Conservation (phyloP, 2,329 filamentous ascomycete genomes). For the Cercospora sp. region DNA sequence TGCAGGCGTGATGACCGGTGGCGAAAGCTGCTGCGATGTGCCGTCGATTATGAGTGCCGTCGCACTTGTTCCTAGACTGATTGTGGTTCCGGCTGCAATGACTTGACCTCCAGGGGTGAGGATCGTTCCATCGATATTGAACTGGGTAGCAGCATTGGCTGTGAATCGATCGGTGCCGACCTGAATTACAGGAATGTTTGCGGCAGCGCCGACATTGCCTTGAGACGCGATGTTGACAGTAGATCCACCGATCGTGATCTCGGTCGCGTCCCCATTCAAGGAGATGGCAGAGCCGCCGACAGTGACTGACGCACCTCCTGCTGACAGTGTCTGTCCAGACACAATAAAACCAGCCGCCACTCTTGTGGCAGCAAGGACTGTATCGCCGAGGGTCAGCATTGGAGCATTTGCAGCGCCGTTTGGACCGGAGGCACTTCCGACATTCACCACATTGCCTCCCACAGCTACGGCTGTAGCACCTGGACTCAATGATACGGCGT, state of each 20-base stretch:
- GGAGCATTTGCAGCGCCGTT: neutral
- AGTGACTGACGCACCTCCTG: slow-evolving; percentile 34
- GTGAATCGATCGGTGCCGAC: slow-evolving; percentile 45
- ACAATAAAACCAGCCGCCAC: slow-evolving; percentile 28
- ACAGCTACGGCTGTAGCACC: slow-evolving; percentile 42
- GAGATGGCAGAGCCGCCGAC: slow-evolving; percentile 40
- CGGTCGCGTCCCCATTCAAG: slow-evolving; percentile 40
- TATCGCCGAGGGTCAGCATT: slow-evolving; percentile 23
- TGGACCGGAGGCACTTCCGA: neutral
- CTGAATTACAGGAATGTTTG: slow-evolving; percentile 41
- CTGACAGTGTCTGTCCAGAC: slow-evolving; percentile 32
- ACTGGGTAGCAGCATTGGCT: slow-evolving; percentile 50
- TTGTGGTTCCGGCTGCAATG: slow-evolving; percentile 41
- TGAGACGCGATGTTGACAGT: slow-evolving; percentile 24
- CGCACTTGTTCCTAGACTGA: slow-evolving; percentile 45
- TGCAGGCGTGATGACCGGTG: slow-evolving; percentile 35
- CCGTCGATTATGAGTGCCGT: slow-evolving; percentile 45
- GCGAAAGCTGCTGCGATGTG: slow-evolving; percentile 38
- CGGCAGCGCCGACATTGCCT: slow-evolving; percentile 22
- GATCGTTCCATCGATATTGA: slow-evolving; percentile 42
- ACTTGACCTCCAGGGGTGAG: slow-evolving; percentile 43
- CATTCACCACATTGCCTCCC: slow-evolving; percentile 30
- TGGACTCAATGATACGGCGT: slow-evolving; percentile 34
- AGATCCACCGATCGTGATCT: slow-evolving; percentile 40
- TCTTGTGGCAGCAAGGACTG: slow-evolving; percentile 26